Evolutionary conservation across 2,329 filamentous ascomycete genomes (phyloP).

Genomic region (Cercospora nicotianae): DNA sequence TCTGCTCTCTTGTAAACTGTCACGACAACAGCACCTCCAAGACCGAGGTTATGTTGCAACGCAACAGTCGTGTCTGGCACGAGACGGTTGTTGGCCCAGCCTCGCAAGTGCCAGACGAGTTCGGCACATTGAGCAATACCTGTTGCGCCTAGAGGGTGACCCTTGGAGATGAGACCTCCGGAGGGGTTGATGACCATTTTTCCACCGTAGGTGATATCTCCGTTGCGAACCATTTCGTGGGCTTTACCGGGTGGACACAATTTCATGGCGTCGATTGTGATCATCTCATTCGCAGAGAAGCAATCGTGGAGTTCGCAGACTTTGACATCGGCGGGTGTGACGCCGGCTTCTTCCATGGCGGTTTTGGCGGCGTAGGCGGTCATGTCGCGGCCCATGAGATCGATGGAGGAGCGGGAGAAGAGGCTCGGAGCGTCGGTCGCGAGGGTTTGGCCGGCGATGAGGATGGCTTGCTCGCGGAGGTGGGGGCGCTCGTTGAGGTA

Average conservation of each 20-base stretch:
- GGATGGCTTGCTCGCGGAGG: slow-evolving; percentile 75
- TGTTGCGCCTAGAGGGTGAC: slow-evolving; percentile 88
- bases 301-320: slow-evolving; percentile 95
- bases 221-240: slow-evolving; percentile 81
- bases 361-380: slow-evolving; percentile 65
- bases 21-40: slow-evolving; percentile 86
- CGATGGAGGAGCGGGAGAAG: slow-evolving; percentile 78
- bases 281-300: slow-evolving; percentile 93
- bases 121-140: slow-evolving; percentile 94
- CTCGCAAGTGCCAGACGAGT: slow-evolving; percentile 90
- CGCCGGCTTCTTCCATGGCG: slow-evolving; percentile 71
- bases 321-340: slow-evolving; percentile 66
- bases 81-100: slow-evolving; percentile 90
- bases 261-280: slow-evolving; percentile 82
- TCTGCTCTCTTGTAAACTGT: slow-evolving; percentile 86
- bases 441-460: slow-evolving; percentile 83
- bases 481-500: slow-evolving; percentile 85
- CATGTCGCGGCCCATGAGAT: slow-evolving; percentile 88
- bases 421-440: slow-evolving; percentile 78
- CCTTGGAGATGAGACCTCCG: slow-evolving; percentile 92
- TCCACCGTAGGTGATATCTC: slow-evolving; percentile 86
- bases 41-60: slow-evolving; percentile 87
- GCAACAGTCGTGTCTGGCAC: slow-evolving; percentile 68
- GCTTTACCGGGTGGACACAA: slow-evolving; percentile 76
- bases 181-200: slow-evolving; percentile 54